Evolutionary conservation across 768 basidiomycete genomes (phyloP), one percentile per base, ranked within the genome.

Genomic region (Leucocoprinus birnbaumii): DNA sequence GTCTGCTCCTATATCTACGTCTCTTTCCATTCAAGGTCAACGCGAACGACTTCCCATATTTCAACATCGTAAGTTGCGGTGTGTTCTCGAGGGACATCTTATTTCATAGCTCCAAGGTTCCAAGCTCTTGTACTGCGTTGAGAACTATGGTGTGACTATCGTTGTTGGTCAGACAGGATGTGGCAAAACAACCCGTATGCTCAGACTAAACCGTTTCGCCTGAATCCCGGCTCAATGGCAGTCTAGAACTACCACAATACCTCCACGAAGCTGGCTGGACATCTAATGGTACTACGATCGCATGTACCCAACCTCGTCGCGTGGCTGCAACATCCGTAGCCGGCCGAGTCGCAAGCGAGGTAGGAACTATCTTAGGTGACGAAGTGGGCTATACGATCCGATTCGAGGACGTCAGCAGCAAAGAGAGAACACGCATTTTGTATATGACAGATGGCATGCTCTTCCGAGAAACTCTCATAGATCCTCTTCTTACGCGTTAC

Each of bases 361-460:
- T 98, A 13, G 95, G 96, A 5, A 80, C 85, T 2, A 73, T 87
- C 3, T 76, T 98, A 19, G 97, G 97, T 10, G 91, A 97, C 57
- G 92, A 95, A 76, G 95, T 99, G 61, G 97, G 97, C 6, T 99
- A 99, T 66, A 91, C 91, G 5, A 98, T 99, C 59, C 87, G 97
- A 8, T 98, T 98, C 58, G 97, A 99, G 67, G 93, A 97, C 61
- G 84, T 96, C 50, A 91, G 87, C 63, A 82, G 82, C 65, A 92
- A 90, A 62, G 82, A 88, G 25, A 77, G 83, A 50, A 98, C 97
- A 1, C 81, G 91, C 24, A 91, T 99, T 67, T 80, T 94, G 40
- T 99, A 98, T 69, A 82, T 98, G 83, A 99, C 97, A 27, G 97
- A 99, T 68, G 97, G 97, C 43, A 95, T 98, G 86, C 84, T 99